Percentiles rank a stretch among this genome's conserved stretches.
Conservation (phyloP, 1,139 yeast species). For the Ogataea hybrid region DNA sequence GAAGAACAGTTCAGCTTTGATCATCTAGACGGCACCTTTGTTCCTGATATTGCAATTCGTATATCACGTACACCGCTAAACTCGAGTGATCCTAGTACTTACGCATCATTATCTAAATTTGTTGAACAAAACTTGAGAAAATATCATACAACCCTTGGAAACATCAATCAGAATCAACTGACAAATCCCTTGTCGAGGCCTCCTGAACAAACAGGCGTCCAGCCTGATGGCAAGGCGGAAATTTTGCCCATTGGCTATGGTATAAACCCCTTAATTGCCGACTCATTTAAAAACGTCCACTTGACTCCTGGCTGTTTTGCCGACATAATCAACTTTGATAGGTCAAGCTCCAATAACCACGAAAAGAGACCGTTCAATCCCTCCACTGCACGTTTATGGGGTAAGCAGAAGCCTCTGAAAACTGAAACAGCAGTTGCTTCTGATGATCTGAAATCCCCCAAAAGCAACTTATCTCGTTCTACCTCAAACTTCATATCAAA, state of each 20-base stretch:
- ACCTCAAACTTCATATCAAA: slow-evolving; percentile 31
- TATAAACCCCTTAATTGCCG: slow-evolving; percentile 51
- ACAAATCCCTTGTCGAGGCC: slow-evolving; percentile 29
- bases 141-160: slow-evolving; percentile 32
- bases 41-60: slow-evolving; percentile 30
- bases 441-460: slow-evolving; percentile 16
- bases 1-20: slow-evolving; percentile 31
- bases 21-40: slow-evolving; percentile 29
- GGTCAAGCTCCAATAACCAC: background rate
- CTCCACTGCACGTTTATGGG: slow-evolving; percentile 12
- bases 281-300: slow-evolving; percentile 50
- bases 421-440: background rate
- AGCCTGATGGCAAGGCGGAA: slow-evolving; percentile 37
- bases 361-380: background rate
- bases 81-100: slow-evolving; percentile 35
- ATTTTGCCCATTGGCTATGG: slow-evolving; percentile 55
- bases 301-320: slow-evolving; percentile 55
- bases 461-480: slow-evolving; percentile 27
- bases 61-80: slow-evolving; percentile 35
- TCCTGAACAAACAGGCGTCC: slow-evolving; percentile 37
- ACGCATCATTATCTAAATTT: slow-evolving; percentile 35
- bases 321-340: slow-evolving; percentile 20
- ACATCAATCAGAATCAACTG: slow-evolving; percentile 28
- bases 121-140: slow-evolving; percentile 31
- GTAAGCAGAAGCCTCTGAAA: slow-evolving; percentile 8